Conservation (phyloP, 1,284 basidiomycete genomes). For the Moesziomyces sp. region DNA sequence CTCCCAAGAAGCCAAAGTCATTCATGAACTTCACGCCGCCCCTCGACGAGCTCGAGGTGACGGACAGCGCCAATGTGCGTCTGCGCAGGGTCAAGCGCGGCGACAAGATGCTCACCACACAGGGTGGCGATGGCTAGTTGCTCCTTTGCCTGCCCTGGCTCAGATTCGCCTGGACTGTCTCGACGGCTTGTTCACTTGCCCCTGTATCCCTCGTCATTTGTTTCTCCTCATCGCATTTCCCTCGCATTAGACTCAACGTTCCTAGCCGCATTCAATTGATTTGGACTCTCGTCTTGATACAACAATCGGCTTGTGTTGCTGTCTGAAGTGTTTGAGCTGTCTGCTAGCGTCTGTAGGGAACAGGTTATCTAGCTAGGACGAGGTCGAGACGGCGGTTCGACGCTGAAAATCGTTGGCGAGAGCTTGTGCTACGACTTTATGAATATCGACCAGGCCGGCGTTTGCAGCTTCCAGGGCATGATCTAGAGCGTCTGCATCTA, state of each 20-base stretch:
- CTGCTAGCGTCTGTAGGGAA: not conserved
- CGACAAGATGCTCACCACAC: constrained; percentile 44
- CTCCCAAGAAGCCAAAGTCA: constrained; percentile 49
- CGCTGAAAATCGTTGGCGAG: constrained; percentile 38
- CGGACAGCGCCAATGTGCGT: constrained; percentile 27
- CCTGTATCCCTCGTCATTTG: not conserved
- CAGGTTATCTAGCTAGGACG: not conserved
- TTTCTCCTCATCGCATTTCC: not conserved
- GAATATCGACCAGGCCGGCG: constrained; percentile 40
- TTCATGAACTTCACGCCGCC: constrained; percentile 63
- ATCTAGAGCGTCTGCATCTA: constrained; percentile 19
- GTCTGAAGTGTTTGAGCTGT: too few species aligned
- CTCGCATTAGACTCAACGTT: not conserved
- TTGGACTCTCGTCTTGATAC: not conserved
- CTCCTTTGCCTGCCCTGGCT: not conserved
- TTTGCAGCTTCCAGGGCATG: constrained; percentile 20
- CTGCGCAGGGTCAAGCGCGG: constrained; percentile 37
- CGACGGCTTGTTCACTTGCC: not conserved
- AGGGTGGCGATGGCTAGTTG: constrained; percentile 55
- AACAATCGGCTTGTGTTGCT: too few species aligned
- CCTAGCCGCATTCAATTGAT: not conserved
- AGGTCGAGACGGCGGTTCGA: constrained; percentile 18
- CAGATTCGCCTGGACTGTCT: not conserved
- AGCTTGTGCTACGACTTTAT: constrained; percentile 42
- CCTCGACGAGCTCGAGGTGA: constrained; percentile 51